phyloP scores from a whole-genome alignment of 108 stramenopile species.

The Nannochloropsis gaditana region DNA sequence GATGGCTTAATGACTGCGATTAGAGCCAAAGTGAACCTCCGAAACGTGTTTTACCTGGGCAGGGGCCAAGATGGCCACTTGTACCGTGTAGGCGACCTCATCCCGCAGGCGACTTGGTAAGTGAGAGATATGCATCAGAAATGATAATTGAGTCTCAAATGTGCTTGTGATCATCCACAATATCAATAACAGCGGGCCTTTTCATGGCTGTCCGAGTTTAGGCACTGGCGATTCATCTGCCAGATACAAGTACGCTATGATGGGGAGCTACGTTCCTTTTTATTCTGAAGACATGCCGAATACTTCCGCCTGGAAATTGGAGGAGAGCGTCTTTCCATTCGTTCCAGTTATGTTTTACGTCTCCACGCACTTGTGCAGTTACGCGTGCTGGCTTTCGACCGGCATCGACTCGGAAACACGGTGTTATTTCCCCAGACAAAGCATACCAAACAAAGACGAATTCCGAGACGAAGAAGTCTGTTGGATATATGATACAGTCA shows the following conservation, averaged over 20 bases:
- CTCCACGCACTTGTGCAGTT: conserved; percentile 7
- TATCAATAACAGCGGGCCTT: neutral
- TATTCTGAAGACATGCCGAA: conserved; percentile 9
- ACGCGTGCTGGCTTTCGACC: conserved; percentile 1
- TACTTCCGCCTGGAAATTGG: neutral
- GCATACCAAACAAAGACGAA: neutral
- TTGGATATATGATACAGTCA: neutral
- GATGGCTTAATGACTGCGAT: neutral
- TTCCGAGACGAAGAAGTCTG: neutral
- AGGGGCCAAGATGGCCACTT: neutral
- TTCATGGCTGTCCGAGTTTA: neutral
- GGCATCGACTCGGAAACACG: conserved; percentile 6
- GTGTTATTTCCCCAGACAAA: conserved; percentile 14
- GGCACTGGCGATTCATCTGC: neutral
- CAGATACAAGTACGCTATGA: neutral
- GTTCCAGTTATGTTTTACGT: neutral
- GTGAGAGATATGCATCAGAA: neutral
- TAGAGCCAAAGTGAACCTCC: neutral
- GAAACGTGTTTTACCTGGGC: neutral
- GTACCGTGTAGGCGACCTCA: neutral
- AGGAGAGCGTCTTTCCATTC: neutral
- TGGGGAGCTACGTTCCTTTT: neutral
- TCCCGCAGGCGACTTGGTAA: conserved; percentile 12
- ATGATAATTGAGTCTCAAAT: too few species aligned
- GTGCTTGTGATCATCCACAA: neutral